Base-by-base conservation (phyloP, 164 flowering plant genomes). In the Akebia trifoliata region DNA sequence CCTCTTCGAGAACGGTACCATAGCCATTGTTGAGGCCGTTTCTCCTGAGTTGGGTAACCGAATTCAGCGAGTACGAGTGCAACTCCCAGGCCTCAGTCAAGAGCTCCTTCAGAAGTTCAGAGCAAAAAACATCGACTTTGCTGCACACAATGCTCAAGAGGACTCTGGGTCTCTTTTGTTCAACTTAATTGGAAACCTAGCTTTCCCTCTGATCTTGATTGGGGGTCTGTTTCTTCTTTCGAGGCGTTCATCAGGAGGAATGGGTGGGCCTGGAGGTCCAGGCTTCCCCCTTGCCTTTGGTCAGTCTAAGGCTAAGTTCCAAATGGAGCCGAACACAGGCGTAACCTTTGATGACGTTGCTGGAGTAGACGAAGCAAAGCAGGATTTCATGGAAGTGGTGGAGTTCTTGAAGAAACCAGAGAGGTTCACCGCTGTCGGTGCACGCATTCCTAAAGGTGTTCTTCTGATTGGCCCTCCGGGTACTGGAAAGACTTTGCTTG, bases 241-340 rank as follows among this genome's bases (percentile, higher is more conserved):
- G 18, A 84, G 98, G 64, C 76, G 90, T 11, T 80, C 92, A 32
- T 65, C 84, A 40, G 83, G 90, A 45, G 95, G 93, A 50, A 83
- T 81, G 81, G 94, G 97, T 39, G 94, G 97, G n/a, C 97, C 94
- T 37, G 97, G 97, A 44, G 98, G 96, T 45, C 98, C 98, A 63
- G 95, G 87, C 3, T 78, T 76, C 60, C 97, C 98, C 11, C 79
- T 88, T 43, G 54, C 72, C 11, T 79, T 91, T 71, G 94, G 95
- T 46, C 95, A 88, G 68, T 83, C 90, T 38, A 82, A 78, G 56
- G 97, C 97, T 37, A 89, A 86, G 79, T 89, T 89, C 58, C 94
- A 89, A 64, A 89, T 89, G 97, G 97, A 89, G 62, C 97, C 97
- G 43, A 89, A 86, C 70, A 89, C 97, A 43, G 97, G 97, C 18